Base-by-base conservation (phyloP, 2,329 filamentous ascomycete species). In the Trichoderma oligosporum region DNA sequence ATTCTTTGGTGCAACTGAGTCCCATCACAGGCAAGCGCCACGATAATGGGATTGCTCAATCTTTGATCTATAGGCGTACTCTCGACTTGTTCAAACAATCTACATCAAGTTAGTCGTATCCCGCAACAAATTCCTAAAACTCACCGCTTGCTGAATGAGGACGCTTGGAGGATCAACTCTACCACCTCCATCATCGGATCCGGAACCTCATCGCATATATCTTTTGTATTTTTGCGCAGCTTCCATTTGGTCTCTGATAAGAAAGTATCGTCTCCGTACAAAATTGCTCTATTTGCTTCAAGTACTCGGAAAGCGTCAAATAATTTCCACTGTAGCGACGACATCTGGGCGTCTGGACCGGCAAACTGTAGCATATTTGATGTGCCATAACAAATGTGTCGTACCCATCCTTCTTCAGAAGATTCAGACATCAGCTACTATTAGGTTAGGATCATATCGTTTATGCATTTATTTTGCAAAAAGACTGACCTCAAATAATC, bases 361-460 rank as follows among this genome's bases (percentile, higher is more conserved):
- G 45, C 36, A 0, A 60, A 25, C 16, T 67, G 60, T 12, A 70
- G 38, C 14, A 70, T 53, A 8, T 38, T 63, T 0, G 61, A 62
- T 5, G 63, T 66, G 8, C 67, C 68, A 33, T 64, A 64, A 0
- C 66, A 16, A 66, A 70, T 67, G 7, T 70, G 68, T 7, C 57
- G 66, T 1, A 61, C 59, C 66, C 66, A 70, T 12, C 59, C 55
- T 0, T 66, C 64, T 4, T 61, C 64, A 2, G 63, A 64, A 0
- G 61, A 42, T 18, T 69, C 62, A 0, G 67, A 61, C 54, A 68
- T 65, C 1, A 70, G 56, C 68, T 70, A 3, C 0, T 0, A 3
- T 5, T 3, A 5, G 0, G 0, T 67, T 18, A 64, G 54, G 6
- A 24, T n/a, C n/a, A 7, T 1, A 1, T 11, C 7, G 2, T 0